A percentile compares a stretch with the other conserved stretches of the same genome.
These are phyloP conservation scores for Theobroma grandiflorum DNA, from an alignment of 441 rosid species.

Conservation along the genomic window DNA sequence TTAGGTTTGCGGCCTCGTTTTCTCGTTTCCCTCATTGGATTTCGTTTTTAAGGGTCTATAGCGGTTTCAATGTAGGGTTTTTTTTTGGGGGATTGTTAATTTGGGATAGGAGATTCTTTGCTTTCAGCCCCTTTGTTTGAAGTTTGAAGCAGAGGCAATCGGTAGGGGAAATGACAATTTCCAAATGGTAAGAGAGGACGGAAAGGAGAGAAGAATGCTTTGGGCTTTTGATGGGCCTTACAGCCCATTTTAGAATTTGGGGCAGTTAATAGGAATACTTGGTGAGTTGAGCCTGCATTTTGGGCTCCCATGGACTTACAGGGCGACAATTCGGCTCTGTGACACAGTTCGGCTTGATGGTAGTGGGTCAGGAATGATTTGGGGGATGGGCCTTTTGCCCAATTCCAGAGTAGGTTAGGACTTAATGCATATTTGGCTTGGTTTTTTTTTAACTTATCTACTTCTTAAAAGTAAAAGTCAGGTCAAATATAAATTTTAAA, in stretches of 20 bases:
- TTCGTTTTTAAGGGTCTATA: not conserved
- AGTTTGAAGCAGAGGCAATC: not conserved
- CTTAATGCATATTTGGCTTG: no score
- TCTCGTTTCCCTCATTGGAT: constrained; percentile 30
- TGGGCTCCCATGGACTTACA: no score
- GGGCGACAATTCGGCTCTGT: no score
- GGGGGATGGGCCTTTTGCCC: no score
- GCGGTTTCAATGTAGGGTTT: constrained; percentile 9
- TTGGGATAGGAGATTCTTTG: not conserved
- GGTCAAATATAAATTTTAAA: no score
- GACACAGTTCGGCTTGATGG: no score
- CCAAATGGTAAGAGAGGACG: not conserved
- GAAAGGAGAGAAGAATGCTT: not conserved
- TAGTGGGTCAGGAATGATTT: no score
- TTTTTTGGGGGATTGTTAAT: not conserved
- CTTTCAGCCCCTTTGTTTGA: not conserved
- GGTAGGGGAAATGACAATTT: not conserved
- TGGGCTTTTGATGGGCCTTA: not conserved
- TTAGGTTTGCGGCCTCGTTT: constrained; percentile 58
- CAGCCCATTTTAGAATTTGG: not conserved
- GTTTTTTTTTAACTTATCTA: no score
- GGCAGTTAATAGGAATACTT: no score
- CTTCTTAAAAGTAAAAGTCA: no score
- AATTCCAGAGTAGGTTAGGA: no score
- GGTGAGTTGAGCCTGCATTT: no score